Evolutionary conservation across 257 asterid species (phyloP).

Genomic region (Lantana camara): DNA sequence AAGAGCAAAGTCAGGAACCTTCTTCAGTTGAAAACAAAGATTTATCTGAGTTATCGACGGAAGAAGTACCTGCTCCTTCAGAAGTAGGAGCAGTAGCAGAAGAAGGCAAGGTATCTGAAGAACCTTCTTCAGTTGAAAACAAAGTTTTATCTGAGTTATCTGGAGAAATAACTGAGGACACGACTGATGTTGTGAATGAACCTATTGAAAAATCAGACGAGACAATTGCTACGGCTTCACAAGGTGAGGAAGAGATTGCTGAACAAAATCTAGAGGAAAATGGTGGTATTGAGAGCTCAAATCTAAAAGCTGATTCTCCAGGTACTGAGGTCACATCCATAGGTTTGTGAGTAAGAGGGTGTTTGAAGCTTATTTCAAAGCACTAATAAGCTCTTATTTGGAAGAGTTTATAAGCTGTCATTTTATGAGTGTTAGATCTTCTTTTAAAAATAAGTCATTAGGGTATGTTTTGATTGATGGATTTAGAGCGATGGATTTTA

Average conservation of each 20-base stretch:
- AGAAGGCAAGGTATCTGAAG: not conserved
- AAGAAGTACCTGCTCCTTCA: not conserved
- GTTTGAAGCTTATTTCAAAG: no score
- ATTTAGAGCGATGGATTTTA: no score
- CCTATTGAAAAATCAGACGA: constrained; percentile 29
- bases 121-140: constrained; percentile 6
- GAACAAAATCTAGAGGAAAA: constrained; percentile 30
- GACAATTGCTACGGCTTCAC: constrained; percentile 20
- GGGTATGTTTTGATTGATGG: no score
- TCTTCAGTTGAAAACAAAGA: constrained; percentile 9
- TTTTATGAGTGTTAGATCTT: no score
- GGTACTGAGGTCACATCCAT: constrained; percentile 27
- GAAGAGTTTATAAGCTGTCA: no score
- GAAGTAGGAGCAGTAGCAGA: constrained; percentile 12
- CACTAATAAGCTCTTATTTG: no score
- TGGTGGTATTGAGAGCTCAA: constrained; percentile 35
- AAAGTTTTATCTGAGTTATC: constrained; percentile 22
- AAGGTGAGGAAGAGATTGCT: constrained; percentile 34
- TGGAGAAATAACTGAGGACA: constrained; percentile 23
- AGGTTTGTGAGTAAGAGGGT: constrained; percentile 34
- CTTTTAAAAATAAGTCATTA: no score
- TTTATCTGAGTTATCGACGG: constrained; percentile 22
- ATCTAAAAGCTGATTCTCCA: constrained; percentile 32
- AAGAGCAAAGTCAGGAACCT: constrained; percentile 29
- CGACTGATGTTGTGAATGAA: constrained; percentile 26